Evolutionary conservation across 2,329 filamentous ascomycete genomes (phyloP).

Genomic region (Claviceps pusilla): DNA sequence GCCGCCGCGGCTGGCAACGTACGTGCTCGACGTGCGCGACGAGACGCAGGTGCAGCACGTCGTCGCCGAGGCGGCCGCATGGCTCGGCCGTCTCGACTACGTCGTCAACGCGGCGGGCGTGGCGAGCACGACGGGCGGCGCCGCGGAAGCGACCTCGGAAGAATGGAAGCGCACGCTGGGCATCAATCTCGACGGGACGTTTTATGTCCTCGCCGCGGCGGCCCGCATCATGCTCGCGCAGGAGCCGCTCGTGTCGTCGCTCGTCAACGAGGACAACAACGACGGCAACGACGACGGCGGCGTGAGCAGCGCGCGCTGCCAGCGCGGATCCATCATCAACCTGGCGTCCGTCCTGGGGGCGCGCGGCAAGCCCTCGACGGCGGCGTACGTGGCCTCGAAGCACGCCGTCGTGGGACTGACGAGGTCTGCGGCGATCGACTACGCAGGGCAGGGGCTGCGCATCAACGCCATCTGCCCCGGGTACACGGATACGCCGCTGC

Average conservation of each 20-base stretch:
- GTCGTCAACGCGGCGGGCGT: conserved; percentile 27
- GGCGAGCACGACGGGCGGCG: conserved; percentile 21
- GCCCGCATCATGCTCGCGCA: too few relatives aligned
- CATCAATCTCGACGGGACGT: conserved; percentile 28
- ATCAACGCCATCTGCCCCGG: conserved; percentile 48
- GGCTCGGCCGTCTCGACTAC: conserved; percentile 25
- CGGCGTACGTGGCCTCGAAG: conserved; percentile 36
- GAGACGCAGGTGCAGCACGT: conserved; percentile 10
- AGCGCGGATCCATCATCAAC: not conserved
- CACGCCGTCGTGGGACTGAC: conserved; percentile 40
- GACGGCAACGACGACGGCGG: too few relatives aligned
- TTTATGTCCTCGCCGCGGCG: conserved; percentile 25
- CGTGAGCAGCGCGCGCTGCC: too few relatives aligned
- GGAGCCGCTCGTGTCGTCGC: too few relatives aligned
- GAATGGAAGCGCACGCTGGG: conserved; percentile 27
- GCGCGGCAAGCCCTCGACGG: conserved; percentile 22
- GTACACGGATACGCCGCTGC: conserved; percentile 28
- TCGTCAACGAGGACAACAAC: too few relatives aligned
- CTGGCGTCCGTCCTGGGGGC: conserved; percentile 28
- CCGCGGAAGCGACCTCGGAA: conserved; percentile 18
- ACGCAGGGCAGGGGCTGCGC: conserved; percentile 35
- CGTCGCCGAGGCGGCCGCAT: conserved; percentile 13
- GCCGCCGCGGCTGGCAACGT: not conserved
- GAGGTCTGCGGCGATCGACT: conserved; percentile 36
- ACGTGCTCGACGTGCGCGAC: conserved; percentile 15